Percentiles rank a stretch among this genome's conserved stretches.
phyloP scores from a whole-genome alignment of 2,329 filamentous ascomycete species.

The Alternaria brassicae region DNA sequence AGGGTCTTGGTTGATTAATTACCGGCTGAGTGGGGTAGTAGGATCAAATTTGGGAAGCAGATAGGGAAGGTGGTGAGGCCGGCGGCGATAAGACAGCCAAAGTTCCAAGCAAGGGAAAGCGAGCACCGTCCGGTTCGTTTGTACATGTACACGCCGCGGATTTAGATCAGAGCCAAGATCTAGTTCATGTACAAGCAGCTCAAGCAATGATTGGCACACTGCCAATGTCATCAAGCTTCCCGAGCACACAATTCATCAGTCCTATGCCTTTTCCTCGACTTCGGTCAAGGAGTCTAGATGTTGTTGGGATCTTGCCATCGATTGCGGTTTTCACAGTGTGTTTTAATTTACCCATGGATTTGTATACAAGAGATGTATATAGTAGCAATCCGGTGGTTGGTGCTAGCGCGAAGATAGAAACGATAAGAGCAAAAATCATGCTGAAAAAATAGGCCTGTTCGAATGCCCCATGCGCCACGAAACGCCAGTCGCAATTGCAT shows the following conservation, averaged over 20 bases:
- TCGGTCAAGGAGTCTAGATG: not conserved
- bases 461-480: not conserved
- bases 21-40: not conserved
- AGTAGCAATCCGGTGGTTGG: not conserved
- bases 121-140: not conserved
- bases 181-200: not conserved
- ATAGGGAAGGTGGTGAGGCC: slow-evolving; percentile 15
- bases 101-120: not conserved
- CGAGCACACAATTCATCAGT: too few relatives aligned
- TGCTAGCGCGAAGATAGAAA: not conserved
- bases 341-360: not conserved
- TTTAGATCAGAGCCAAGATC: not conserved
- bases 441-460: not conserved
- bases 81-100: not conserved
- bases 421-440: not conserved
- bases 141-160: not conserved
- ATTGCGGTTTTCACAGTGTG: not conserved
- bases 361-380: not conserved
- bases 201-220: not conserved
- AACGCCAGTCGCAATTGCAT: slow-evolving; percentile 12
- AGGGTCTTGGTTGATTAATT: slow-evolving; percentile 1
- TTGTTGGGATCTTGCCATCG: not conserved
- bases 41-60: not conserved
- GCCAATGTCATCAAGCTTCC: not conserved
- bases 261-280: not conserved